Conservation (phyloP, 495 filamentous ascomycete species). For the Neurospora tetrasperma region DNA sequence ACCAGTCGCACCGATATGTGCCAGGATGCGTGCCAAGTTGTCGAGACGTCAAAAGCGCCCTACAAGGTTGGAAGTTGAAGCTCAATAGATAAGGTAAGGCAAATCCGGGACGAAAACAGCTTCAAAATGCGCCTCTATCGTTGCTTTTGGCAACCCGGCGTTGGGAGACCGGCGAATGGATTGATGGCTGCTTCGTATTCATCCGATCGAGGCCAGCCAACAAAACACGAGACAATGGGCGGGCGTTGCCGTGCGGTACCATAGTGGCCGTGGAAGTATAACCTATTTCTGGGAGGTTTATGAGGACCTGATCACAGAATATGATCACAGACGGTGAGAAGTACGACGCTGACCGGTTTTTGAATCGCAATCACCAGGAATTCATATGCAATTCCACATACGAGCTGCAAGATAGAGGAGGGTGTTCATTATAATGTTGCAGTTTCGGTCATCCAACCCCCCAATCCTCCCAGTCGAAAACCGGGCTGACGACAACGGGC, state of each 20-base stretch:
- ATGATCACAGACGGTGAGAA: not conserved
- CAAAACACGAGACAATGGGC: not conserved
- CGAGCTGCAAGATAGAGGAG: not conserved
- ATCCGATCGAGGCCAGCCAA: not conserved
- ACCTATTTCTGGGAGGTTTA: not conserved
- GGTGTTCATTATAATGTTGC: not conserved
- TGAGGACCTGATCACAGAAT: not conserved
- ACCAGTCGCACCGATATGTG: not conserved
- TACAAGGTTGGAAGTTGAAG: not conserved
- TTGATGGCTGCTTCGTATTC: not conserved
- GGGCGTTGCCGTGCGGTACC: not conserved
- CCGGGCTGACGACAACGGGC: not conserved
- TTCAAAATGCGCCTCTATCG: not conserved
- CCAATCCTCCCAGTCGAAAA: not conserved
- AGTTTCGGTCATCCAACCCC: not conserved
- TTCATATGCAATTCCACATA: not conserved
- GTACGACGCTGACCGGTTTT: not conserved
- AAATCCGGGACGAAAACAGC: not conserved
- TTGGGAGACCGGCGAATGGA: not conserved
- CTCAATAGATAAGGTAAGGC: not conserved
- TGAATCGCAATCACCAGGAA: not conserved
- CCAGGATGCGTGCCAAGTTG: not conserved
- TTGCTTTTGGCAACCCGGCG: not conserved
- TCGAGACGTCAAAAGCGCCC: not conserved
- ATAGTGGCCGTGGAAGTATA: not conserved